A percentile compares a stretch with the other conserved stretches of the same genome.
Evolutionary conservation across 2,329 filamentous ascomycete species (phyloP).

Genomic region (Cladophialophora psammophila): DNA sequence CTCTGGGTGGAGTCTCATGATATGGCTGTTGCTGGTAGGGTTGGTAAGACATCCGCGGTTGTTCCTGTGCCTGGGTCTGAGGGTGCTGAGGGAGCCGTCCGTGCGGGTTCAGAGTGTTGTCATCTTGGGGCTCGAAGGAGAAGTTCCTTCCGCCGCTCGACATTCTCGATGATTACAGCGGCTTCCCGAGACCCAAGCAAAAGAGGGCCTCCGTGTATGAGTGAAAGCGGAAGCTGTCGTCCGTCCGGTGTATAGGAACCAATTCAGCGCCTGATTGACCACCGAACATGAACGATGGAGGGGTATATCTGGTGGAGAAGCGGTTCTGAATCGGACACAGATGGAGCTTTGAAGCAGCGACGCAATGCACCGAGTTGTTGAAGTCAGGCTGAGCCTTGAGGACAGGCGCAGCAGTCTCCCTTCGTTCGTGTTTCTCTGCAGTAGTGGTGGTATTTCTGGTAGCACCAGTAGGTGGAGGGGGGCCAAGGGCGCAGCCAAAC

Average conservation of each 20-base stretch:
- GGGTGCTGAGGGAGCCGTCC: slow-evolving; percentile 1
- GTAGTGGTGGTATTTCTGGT: not conserved
- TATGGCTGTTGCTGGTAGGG: slow-evolving; percentile 31
- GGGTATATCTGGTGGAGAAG: not conserved
- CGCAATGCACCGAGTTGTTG: not conserved
- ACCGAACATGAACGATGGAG: not conserved
- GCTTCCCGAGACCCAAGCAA: slow-evolving; percentile 10
- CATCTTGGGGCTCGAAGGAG: slow-evolving; percentile 42
- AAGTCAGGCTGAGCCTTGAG: not conserved
- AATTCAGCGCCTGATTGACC: not conserved
- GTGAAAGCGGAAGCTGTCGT: not conserved
- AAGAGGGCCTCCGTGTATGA: not conserved
- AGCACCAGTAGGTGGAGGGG: not conserved
- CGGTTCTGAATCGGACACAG: not conserved
- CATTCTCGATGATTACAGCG: slow-evolving; percentile 32
- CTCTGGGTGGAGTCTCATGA: slow-evolving; percentile 37
- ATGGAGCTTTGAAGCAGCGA: not conserved
- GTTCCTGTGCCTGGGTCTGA: slow-evolving; percentile 23
- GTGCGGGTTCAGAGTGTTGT: slow-evolving; percentile 26
- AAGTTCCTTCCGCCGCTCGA: slow-evolving; percentile 35
- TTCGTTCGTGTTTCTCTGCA: not conserved
- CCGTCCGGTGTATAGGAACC: not conserved
- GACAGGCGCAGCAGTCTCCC: slow-evolving; percentile 3
- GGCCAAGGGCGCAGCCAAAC: slow-evolving; percentile 2
- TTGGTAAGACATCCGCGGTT: slow-evolving; percentile 23